Percentiles rank a stretch among this genome's conserved stretches.
These are phyloP conservation scores for Colletotrichum cereale DNA, from an alignment of 2,329 filamentous ascomycete species.

Conservation along the genomic window DNA sequence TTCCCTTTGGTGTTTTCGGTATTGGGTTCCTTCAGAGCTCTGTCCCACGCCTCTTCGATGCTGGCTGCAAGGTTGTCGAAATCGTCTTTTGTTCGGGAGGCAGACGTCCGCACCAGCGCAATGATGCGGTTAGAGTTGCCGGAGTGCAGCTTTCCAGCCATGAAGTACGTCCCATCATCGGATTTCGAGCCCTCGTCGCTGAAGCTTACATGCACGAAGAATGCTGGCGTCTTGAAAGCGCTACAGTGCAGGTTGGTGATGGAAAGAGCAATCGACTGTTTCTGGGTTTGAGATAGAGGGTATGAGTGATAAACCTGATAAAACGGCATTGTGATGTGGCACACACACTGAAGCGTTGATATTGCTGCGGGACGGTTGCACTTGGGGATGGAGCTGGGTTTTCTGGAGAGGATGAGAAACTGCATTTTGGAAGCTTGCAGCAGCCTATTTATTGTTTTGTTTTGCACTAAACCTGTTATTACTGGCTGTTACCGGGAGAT, in stretches of 20 bases:
- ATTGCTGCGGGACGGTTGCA: not conserved
- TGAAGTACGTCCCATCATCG: slow-evolving; percentile 13
- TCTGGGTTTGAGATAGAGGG: not conserved
- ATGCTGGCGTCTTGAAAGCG: slow-evolving; percentile 15
- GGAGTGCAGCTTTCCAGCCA: slow-evolving; percentile 19
- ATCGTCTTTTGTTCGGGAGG: slow-evolving; percentile 14
- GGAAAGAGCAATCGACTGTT: not conserved
- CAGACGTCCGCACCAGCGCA: slow-evolving; percentile 9
- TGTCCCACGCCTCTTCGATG: slow-evolving; percentile 16
- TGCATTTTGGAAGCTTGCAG: not conserved
- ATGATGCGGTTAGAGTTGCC: slow-evolving; percentile 11
- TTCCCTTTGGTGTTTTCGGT: not conserved
- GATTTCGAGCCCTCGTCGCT: not conserved
- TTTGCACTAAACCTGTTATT: too few relatives aligned
- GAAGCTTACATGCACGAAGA: slow-evolving; percentile 25
- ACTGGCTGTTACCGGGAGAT: slow-evolving; percentile 9
- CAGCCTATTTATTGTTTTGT: not conserved
- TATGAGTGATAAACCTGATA: slow-evolving; percentile 17
- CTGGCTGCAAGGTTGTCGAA: slow-evolving; percentile 21
- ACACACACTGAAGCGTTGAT: not conserved
- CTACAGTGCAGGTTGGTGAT: slow-evolving; percentile 25
- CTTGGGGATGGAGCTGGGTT: not conserved
- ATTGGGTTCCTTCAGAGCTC: not conserved
- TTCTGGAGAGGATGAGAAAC: not conserved
- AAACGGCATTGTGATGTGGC: slow-evolving; percentile 10